Evolutionary conservation across 78 protist species (phyloP), one percentile per base, ranked within the genome.

Genomic region (Isochrysis galbana): DNA sequence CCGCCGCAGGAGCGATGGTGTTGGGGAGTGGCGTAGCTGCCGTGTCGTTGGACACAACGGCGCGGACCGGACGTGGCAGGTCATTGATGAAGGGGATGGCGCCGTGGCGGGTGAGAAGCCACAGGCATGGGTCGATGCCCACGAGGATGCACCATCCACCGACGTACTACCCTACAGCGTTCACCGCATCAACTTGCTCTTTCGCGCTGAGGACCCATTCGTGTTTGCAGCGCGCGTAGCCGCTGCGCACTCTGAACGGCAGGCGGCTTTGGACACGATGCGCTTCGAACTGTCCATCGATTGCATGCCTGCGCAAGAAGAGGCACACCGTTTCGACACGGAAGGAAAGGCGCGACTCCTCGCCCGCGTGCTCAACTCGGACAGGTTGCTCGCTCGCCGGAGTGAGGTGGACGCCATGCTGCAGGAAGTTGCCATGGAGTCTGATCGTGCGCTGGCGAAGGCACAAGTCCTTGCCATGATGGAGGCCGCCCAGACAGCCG

Each of bases 251-350:
- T 1, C 2, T 2, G 14, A 1, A 19, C 91, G 97, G 29, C 34
- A 10, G 4, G 29, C 61, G 17, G 92, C 94, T 45, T 46, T 70
- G 34, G 61, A 67, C 19, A 21, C 32, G 34, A 29, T 84, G 87
- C 89, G 46, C 25, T 95, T 94, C 94, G 0, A 86, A 54, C 86
- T 96, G 77, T 95, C 2, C 92, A 5, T 96, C 41, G 97, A 96
- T 74, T 34, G 77, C 51, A 97, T 97, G 98, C 98, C 98, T 17
- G 39, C 41, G 95, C n/a, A 97, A 91, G 42, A 1, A 95, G 29
- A 38, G 90, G 44, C 72, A 48, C 34, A 26, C 94, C 42, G 54
- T 29, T 22, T 39, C 21, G 11, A 92, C 32, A 46, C 92, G 38
- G 48, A 21, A 67, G 69, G 82, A 72, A 29, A n/a, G n/a, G n/a